Percentiles rank a stretch among this genome's conserved stretches.
Evolutionary conservation across 2,329 filamentous ascomycete genomes (phyloP).

Genomic region (Nemania serpens): DNA sequence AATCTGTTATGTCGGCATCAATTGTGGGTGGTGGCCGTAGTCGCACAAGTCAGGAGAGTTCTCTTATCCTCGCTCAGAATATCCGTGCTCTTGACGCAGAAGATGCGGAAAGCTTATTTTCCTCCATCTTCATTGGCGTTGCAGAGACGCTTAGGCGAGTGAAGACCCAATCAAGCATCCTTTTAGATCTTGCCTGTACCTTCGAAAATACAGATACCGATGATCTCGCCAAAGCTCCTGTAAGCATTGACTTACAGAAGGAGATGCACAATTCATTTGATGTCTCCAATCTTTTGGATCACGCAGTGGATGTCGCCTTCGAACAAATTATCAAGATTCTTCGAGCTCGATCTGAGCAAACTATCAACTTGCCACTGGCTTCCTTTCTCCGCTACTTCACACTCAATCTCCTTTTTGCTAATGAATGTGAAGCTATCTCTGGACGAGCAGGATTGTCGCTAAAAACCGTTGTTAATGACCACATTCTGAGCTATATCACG

Average conservation of each 20-base stretch:
- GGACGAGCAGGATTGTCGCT: slow-evolving; percentile 74
- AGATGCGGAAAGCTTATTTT: slow-evolving; percentile 81
- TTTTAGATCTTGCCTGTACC: slow-evolving; percentile 87
- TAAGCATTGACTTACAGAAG: slow-evolving; percentile 63
- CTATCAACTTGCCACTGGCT: slow-evolving; percentile 65
- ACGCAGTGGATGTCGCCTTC: slow-evolving; percentile 69
- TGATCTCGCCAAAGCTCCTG: not conserved
- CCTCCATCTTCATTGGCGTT: slow-evolving; percentile 81
- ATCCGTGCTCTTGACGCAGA: slow-evolving; percentile 79
- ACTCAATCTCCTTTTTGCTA: slow-evolving; percentile 79
- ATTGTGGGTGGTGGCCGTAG: slow-evolving; percentile 68
- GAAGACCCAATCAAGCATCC: slow-evolving; percentile 86
- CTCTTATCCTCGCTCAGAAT: slow-evolving; percentile 82
- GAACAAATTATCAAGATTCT: slow-evolving; percentile 75
- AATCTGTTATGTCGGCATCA: slow-evolving; percentile 83
- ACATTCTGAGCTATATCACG: slow-evolving; percentile 81
- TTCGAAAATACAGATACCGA: slow-evolving; percentile 49
- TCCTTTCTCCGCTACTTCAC: slow-evolving; percentile 81
- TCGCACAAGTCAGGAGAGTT: slow-evolving; percentile 82
- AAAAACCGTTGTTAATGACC: slow-evolving; percentile 77
- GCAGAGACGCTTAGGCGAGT: slow-evolving; percentile 84
- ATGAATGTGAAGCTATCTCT: slow-evolving; percentile 87
- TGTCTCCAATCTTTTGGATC: too few relatives aligned
- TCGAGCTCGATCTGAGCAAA: slow-evolving; percentile 75
- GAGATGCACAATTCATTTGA: slow-evolving; percentile 52